Base-by-base conservation (phyloP, 352 stramenopile species). In the Pythium scleroteichum region DNA sequence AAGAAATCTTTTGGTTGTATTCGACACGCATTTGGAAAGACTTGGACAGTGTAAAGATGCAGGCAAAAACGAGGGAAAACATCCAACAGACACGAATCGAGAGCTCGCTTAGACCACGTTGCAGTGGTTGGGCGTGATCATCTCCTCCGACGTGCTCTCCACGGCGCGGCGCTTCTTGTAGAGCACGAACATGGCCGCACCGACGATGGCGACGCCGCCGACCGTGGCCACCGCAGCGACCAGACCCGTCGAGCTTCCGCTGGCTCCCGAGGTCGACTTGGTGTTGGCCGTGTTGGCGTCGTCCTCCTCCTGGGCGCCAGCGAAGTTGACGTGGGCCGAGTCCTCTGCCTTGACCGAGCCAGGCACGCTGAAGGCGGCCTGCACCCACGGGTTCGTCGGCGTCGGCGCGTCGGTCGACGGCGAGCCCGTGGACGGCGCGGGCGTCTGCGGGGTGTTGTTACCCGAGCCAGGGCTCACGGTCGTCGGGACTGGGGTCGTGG, bases 131-230 rank as follows among this genome's bases (percentile, higher is more conserved):
- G 58, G 58, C 26, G 58, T 65, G 39, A 54, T 35, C 29, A 56
- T 52, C 4, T 33, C 48, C 9, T 47, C 49, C 40, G 26, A 39
- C 3, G 58, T 19, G 20, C 14, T 27, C 10, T 49, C 48, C 2
- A n/a, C 14, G 4, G 29, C 47, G 14, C 24, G 49, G 9, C 48
- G 47, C 58, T 65, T 58, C 58, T 65, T 65, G 48, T 65, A 38
- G 23, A 59, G 38, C 16, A 59, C 40, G 41, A 65, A 58, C 39
- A 57, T 42, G 13, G 58, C 58, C 5, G 51, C 58, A 45, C 29
- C 48, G 22, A 65, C 27, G 45, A 59, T 41, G 19, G 58, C 58
- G n/a, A 65, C 58, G 20, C 58, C 48, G 17, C 40, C 58, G 26
- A 64, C 57, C 7, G 57, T 46, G 23, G 57, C 57, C 16, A 53